These are phyloP conservation scores for Aspergillus quadricinctus DNA, from an alignment of 2,329 filamentous ascomycete genomes.

Conservation along the genomic window DNA sequence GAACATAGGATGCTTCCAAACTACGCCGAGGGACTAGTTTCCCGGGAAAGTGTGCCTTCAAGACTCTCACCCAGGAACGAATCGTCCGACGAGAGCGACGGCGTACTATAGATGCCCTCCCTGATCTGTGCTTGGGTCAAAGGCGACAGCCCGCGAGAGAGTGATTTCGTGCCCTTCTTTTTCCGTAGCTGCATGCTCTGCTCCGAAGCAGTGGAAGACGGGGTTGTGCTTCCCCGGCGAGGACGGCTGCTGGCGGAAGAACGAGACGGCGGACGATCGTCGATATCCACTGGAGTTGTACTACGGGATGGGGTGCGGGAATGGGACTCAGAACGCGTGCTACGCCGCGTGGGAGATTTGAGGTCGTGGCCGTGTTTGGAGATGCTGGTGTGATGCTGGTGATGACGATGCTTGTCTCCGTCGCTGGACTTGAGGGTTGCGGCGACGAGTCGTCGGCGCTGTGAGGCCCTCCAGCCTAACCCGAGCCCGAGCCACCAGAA, in stretches of 20 bases:
- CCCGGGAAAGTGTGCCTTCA: constrained; percentile 17
- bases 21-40: background rate
- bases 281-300: constrained; percentile 34
- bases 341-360: constrained; percentile 26
- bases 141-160: constrained; percentile 30
- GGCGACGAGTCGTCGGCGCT: constrained; percentile 26
- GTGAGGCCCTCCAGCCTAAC: constrained; percentile 40
- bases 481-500: constrained; percentile 88
- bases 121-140: constrained; percentile 36
- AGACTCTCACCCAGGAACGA: constrained; percentile 23
- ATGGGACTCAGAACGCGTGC: constrained; percentile 36
- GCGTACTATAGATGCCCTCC: constrained; percentile 26
- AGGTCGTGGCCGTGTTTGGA: constrained; percentile 27
- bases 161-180: constrained; percentile 28
- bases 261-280: constrained; percentile 34
- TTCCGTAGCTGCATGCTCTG: constrained; percentile 27
- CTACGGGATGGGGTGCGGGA: constrained; percentile 42
- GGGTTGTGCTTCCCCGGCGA: constrained; percentile 33
- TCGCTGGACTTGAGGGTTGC: constrained; percentile 25
- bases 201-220: constrained; percentile 25
- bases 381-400: constrained; percentile 25
- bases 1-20: constrained; percentile 1
- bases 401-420: constrained; percentile 26
- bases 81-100: constrained; percentile 35
- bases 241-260: constrained; percentile 29